Evolutionary conservation across 1,284 basidiomycete species (phyloP).

Genomic region (Leccinum fuscescens): DNA sequence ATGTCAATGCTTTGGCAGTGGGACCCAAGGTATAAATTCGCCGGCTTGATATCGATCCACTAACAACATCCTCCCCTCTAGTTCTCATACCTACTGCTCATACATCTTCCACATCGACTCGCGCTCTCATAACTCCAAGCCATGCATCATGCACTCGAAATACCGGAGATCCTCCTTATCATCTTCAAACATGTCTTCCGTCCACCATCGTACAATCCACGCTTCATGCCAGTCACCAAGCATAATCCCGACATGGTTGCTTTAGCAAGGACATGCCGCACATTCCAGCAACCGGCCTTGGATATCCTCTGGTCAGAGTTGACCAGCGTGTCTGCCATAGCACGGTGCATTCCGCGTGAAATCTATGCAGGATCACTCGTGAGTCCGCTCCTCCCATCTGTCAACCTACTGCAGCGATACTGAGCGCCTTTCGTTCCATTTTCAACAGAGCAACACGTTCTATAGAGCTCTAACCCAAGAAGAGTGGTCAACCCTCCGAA

Average conservation of each 20-base stretch:
- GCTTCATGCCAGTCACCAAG: too few species aligned
- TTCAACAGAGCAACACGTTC: not conserved
- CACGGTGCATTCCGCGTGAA: too few species aligned
- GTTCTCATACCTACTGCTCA: not conserved
- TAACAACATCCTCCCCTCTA: not conserved
- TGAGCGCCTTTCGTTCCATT: not conserved
- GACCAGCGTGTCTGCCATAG: too few species aligned
- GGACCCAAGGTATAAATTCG: not conserved
- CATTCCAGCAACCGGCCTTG: accelerated
- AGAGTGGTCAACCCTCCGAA: not conserved
- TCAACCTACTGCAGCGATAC: not conserved
- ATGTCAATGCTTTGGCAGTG: not conserved
- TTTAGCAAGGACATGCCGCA: not conserved
- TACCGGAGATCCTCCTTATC: not conserved
- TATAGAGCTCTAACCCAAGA: not conserved
- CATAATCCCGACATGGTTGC: not conserved
- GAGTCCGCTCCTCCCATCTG: not conserved
- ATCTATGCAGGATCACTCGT: not conserved
- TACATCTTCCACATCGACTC: not conserved
- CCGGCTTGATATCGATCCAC: not conserved
- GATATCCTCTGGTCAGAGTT: not conserved
- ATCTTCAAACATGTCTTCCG: not conserved
- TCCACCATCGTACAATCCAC: too few species aligned
- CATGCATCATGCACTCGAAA: not conserved
- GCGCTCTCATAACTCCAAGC: not conserved